A percentile compares a stretch with the other conserved stretches of the same genome.
Conservation (phyloP, 345 rosid genomes). For the Eucalyptus caleyi region DNA sequence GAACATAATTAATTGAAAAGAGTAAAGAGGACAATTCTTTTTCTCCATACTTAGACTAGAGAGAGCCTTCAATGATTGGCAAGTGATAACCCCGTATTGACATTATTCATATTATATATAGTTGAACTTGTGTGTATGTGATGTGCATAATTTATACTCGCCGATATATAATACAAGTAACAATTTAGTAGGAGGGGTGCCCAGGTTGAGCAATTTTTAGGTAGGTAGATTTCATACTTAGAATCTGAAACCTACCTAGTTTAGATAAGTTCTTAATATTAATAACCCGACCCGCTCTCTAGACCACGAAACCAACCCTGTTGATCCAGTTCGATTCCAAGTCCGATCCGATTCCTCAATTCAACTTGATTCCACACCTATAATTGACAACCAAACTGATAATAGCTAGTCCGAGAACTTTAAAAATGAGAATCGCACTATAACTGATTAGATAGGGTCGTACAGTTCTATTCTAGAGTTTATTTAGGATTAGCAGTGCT, state of each 20-base stretch:
- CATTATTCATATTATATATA: not conserved
- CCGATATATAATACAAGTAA: too few relatives aligned
- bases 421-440: fast-evolving
- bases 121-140: not conserved
- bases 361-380: fast-evolving
- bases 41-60: not conserved
- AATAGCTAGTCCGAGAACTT: fast-evolving
- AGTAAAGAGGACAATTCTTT: too few relatives aligned
- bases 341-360: fast-evolving
- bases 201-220: not conserved
- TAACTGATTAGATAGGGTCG: fast-evolving
- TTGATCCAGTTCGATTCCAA: fast-evolving
- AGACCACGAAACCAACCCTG: not conserved
- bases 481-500: fast-evolving
- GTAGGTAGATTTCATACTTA: not conserved
- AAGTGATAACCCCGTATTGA: not conserved
- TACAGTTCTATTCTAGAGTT: fast-evolving
- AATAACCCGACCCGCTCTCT: fast-evolving
- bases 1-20: not conserved
- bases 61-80: not conserved
- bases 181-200: not conserved
- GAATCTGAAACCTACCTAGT: fast-evolving
- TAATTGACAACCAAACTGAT: fast-evolving
- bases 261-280: fast-evolving
- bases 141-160: not conserved